A percentile compares a stretch with the other conserved stretches of the same genome.
These are phyloP conservation scores for Gloeopeniophorella convolvens DNA, from an alignment of 768 basidiomycete species.

Conservation along the genomic window DNA sequence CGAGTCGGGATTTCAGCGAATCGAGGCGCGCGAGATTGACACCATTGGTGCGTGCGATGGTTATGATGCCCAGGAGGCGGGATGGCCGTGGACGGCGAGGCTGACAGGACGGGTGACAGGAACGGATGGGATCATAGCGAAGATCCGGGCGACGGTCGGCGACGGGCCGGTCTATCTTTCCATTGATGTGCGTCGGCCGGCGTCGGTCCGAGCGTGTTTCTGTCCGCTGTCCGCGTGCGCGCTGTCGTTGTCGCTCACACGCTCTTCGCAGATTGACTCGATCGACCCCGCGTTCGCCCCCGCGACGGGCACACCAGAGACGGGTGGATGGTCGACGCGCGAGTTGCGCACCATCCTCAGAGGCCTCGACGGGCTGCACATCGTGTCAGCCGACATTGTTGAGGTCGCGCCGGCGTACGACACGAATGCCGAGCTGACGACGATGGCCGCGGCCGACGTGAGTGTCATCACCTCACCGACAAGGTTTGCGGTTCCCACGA, in stretches of 20 bases:
- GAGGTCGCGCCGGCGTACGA: slow-evolving; percentile 84
- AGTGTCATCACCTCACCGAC: slow-evolving; percentile 23
- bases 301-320: slow-evolving; percentile 80
- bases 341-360: slow-evolving; percentile 72
- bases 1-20: slow-evolving; percentile 70
- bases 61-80: not conserved
- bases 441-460: slow-evolving; percentile 57
- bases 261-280: slow-evolving; percentile 53
- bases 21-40: slow-evolving; percentile 82
- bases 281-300: slow-evolving; percentile 81
- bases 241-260: not conserved
- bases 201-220: too few relatives aligned
- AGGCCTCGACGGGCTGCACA: slow-evolving; percentile 66
- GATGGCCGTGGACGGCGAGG: not conserved
- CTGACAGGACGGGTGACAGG: slow-evolving; percentile 32
- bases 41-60: slow-evolving; percentile 47
- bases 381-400: slow-evolving; percentile 79
- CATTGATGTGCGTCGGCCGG: slow-evolving; percentile 50
- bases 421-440: slow-evolving; percentile 54
- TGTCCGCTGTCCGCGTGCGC: too few relatives aligned
- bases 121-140: slow-evolving; percentile 69
- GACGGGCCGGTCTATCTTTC: slow-evolving; percentile 70
- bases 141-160: slow-evolving; percentile 75
- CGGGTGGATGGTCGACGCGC: slow-evolving; percentile 79
- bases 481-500: slow-evolving; percentile 33